phyloP scores from a whole-genome alignment of 2,329 filamentous ascomycete genomes.

The Oidium heveae region DNA sequence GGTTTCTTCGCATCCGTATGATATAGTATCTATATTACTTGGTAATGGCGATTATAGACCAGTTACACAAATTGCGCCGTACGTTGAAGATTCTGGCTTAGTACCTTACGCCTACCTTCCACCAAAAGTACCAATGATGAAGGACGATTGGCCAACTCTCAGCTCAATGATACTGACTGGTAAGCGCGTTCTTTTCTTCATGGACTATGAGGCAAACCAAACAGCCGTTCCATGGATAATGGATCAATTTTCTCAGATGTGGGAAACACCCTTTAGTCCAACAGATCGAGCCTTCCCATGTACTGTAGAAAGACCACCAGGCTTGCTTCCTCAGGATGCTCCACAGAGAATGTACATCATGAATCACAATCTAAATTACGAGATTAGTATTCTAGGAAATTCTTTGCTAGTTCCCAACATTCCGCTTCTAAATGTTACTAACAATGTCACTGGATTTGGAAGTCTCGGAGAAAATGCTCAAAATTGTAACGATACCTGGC shows the following conservation, averaged over 20 bases:
- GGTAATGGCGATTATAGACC: conserved; percentile 57
- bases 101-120: conserved; percentile 50
- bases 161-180: conserved; percentile 45
- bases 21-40: conserved; percentile 68
- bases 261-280: conserved; percentile 60
- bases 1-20: conserved; percentile 56
- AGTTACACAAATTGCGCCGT: conserved; percentile 35
- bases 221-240: conserved; percentile 57
- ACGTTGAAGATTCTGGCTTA: conserved; percentile 48
- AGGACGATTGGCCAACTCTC: conserved; percentile 64
- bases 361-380: conserved; percentile 77
- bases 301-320: conserved; percentile 48
- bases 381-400: conserved; percentile 39
- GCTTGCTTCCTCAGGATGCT: conserved; percentile 26
- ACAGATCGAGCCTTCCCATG: conserved; percentile 44
- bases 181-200: conserved; percentile 53
- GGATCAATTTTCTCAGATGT: conserved; percentile 70
- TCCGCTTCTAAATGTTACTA: conserved; percentile 44
- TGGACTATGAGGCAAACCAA: conserved; percentile 65
- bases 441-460: conserved; percentile 36
- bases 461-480: conserved; percentile 37
- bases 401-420: conserved; percentile 47
- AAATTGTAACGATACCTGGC: conserved; percentile 38
- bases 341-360: conserved; percentile 48
- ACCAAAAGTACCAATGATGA: conserved; percentile 39